Conservation (phyloP, 2,329 filamentous ascomycete species). For the Lachnellula suecica region DNA sequence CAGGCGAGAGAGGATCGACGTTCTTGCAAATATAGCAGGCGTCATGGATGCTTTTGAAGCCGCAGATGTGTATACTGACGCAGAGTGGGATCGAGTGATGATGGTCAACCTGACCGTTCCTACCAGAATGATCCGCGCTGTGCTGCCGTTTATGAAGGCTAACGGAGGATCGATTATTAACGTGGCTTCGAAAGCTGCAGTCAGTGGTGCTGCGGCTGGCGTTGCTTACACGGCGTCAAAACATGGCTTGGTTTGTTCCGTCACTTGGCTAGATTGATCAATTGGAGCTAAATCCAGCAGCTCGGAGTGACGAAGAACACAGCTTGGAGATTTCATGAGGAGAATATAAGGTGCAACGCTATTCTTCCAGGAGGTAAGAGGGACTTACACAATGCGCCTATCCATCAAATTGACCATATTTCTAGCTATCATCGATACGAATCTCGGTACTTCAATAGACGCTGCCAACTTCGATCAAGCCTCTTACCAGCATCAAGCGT, state of each 20-base stretch:
- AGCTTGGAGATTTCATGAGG: constrained; percentile 44
- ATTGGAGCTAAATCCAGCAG: constrained; percentile 14
- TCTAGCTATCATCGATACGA: not conserved
- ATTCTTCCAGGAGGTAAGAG: constrained; percentile 39
- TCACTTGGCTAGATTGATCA: not conserved
- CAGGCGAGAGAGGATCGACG: constrained; percentile 33
- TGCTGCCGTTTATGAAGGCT: constrained; percentile 41
- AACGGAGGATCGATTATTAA: constrained; percentile 43
- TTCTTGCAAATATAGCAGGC: constrained; percentile 46
- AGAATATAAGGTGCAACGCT: constrained; percentile 46
- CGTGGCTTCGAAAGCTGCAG: constrained; percentile 36
- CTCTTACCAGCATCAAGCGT: not conserved
- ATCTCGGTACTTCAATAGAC: not conserved
- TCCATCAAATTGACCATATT: not conserved
- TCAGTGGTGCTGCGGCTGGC: constrained; percentile 39
- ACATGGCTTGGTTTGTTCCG: constrained; percentile 38
- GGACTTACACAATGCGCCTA: not conserved
- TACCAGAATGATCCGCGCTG: constrained; percentile 43
- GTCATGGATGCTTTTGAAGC: constrained; percentile 42
- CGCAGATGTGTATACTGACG: constrained; percentile 39
- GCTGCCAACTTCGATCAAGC: not conserved
- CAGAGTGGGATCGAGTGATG: constrained; percentile 40
- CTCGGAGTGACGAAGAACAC: constrained; percentile 47
- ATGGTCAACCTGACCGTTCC: constrained; percentile 43
- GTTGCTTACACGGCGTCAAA: constrained; percentile 46